Percentiles rank a stretch among this genome's conserved stretches.
Conservation (phyloP, 1,284 basidiomycete species). For the Vanrija pseudolonga region DNA sequence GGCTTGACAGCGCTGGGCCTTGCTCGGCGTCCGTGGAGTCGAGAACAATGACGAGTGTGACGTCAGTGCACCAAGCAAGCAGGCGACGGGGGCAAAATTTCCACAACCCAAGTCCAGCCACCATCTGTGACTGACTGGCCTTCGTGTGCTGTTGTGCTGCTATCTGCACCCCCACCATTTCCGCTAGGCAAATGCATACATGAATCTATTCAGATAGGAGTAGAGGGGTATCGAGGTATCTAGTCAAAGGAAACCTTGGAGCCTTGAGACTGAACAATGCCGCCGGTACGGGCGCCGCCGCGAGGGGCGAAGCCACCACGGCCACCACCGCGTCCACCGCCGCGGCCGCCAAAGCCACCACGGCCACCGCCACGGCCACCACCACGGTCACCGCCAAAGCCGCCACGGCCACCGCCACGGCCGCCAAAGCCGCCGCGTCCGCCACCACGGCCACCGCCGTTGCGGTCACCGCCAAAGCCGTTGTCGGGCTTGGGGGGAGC, state of each 20-base stretch:
- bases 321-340: constrained; percentile 52
- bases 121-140: too few species aligned
- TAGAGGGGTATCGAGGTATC: too few species aligned
- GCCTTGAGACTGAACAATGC: constrained; percentile 68
- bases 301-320: constrained; percentile 45
- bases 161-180: too few species aligned
- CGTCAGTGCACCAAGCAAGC: too few species aligned
- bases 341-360: constrained; percentile 49
- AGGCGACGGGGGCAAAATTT: background rate
- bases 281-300: constrained; percentile 62
- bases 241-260: constrained; percentile 75
- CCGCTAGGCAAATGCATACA: constrained; percentile 5
- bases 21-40: too few species aligned
- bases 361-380: constrained; percentile 48
- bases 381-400: constrained; percentile 25
- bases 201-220: constrained; percentile 5
- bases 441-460: constrained; percentile 46
- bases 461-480: constrained; percentile 24
- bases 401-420: constrained; percentile 43
- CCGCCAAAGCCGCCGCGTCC: constrained; percentile 41
- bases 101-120: too few species aligned
- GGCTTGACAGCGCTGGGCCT: too few species aligned
- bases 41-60: too few species aligned
- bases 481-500: constrained; percentile 73
- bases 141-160: too few species aligned